Evolutionary conservation across 768 basidiomycete species (phyloP).

Genomic region (Hysterangium stoloniferum): DNA sequence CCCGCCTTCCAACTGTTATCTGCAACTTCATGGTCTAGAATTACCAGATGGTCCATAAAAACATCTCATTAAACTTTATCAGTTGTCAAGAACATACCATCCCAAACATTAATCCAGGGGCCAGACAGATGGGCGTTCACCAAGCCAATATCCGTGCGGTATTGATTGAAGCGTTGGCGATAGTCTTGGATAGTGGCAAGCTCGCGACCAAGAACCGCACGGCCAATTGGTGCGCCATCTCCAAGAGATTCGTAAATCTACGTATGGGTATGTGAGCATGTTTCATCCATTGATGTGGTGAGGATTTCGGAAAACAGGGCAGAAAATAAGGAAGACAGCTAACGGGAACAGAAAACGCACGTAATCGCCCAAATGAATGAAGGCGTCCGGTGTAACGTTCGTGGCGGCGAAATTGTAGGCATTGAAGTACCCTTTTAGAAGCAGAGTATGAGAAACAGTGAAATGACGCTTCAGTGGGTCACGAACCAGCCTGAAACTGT

Average conservation of each 20-base stretch:
- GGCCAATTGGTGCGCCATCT: slow-evolving; percentile 37
- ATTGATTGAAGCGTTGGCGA: slow-evolving; percentile 42
- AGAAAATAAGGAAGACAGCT: neutral
- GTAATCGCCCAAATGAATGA: slow-evolving; percentile 54
- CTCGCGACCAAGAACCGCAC: slow-evolving; percentile 44
- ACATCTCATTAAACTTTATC: too few species aligned
- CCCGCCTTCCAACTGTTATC: slow-evolving; percentile 53
- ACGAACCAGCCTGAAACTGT: slow-evolving; percentile 29
- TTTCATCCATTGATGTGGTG: too few species aligned
- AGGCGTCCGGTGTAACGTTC: slow-evolving; percentile 44
- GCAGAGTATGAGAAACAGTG: neutral
- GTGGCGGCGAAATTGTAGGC: slow-evolving; percentile 50
- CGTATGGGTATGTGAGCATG: too few species aligned
- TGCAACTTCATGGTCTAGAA: slow-evolving; percentile 33
- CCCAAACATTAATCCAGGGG: slow-evolving; percentile 55
- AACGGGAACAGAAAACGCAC: slow-evolving; percentile 23
- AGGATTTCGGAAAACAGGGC: neutral
- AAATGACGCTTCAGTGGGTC: neutral
- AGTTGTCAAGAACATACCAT: slow-evolving; percentile 17
- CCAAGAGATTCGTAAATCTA: slow-evolving; percentile 44
- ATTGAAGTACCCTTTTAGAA: slow-evolving; percentile 46
- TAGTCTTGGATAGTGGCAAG: slow-evolving; percentile 50
- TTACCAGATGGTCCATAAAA: slow-evolving; percentile 13
- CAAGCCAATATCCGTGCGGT: slow-evolving; percentile 44
- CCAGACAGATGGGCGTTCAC: slow-evolving; percentile 39